Base-by-base conservation (phyloP, 1,284 basidiomycete genomes). In the Laetiporus sulphureus region DNA sequence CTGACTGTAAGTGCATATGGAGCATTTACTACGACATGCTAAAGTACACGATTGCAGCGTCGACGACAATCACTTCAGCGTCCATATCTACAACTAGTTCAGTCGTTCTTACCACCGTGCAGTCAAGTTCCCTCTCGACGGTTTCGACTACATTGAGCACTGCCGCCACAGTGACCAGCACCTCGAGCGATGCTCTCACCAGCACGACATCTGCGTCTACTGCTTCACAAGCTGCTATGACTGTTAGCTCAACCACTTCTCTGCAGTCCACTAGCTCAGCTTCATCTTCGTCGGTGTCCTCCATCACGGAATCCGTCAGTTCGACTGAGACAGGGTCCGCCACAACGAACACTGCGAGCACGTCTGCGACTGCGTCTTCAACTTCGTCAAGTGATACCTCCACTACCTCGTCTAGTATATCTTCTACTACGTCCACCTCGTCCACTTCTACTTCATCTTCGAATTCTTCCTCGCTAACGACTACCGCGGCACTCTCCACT, bases 401-500 rank as follows among this genome's bases (percentile, higher is more conserved):
- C 8, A 29, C 25, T 7, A 32, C 16, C 31, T 16, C 31, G 10
- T 7, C 8, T 7, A 16, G 7, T 18, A 15, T 18, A 31, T 32
- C 7, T 30, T 30, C 16, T 12, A 11, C 4, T 34, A 8, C 22
- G 4, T 21, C 22, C 16, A 18, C 25, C 27, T 7, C 18, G 24
- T 27, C 7, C 5, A 13, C 15, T 7, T 21, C 21, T 11, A 19
- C n/a, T 41, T 3, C 23, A 18, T 11, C 18, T 13, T 8, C 37
- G 4, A 8, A 12, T 11, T 15, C 31, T 15, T 33, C 32, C 13
- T 25, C 39, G n/a, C n/a, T n/a, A n/a, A 32, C 47, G 4, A 40
- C 15, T 31, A 15, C 22, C 21, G 37, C 39, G 7, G 51, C 46
- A 2, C 44, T 56, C 8, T 49, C 58, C 15, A 50, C 49, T n/a